Base-by-base conservation (phyloP, 2,329 filamentous ascomycete genomes). In the Ophiostoma triangulosporum region DNA sequence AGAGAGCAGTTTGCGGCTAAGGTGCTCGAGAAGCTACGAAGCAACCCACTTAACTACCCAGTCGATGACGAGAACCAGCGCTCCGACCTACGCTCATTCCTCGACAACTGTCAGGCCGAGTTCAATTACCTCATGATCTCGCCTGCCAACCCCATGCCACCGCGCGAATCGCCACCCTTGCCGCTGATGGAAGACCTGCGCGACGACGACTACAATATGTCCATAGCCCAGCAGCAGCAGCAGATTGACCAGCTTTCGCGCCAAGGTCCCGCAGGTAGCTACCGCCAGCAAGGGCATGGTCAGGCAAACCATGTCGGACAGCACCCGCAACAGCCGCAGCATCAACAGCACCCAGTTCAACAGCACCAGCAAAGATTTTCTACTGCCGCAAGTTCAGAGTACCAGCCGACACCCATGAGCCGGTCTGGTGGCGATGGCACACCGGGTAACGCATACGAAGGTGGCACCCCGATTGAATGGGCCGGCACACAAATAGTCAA, bases 61-160 rank as follows among this genome's bases (percentile, higher is more conserved):
- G 64, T 68, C 53, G 74, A 77, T 57, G 78, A 74, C 60, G 77
- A 75, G 57, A 63, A 66, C 17, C 70, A 75, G 50, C 70, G 75
- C 49, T 69, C 71, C 53, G 75, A 78, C 54, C 69, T 83, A 49
- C 80, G 78, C 64, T 68, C 68, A 11, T 83, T 83, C 62, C 70
- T 83, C 57, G 80, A 83, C 58, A 78, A 81, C 62, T 81, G 80
- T 65, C 73, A 82, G 64, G 73, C 75, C 59, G 80, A 84, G 62
- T 82, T 84, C 56, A 81, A 80, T 57, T 84, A 84, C 61, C 71
- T 84, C 14, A 82, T 84, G 80, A 74, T 82, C 50, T 79, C 80
- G 0, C 80, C 80, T 1, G 80, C 80, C 38, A 84, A 84, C 64
- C 80, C 80, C 3, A 68, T 76, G 40, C 80, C 80, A 1, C 80